Base-by-base conservation (phyloP, 2,329 filamentous ascomycete species). In the Fusarium lyarnte region DNA sequence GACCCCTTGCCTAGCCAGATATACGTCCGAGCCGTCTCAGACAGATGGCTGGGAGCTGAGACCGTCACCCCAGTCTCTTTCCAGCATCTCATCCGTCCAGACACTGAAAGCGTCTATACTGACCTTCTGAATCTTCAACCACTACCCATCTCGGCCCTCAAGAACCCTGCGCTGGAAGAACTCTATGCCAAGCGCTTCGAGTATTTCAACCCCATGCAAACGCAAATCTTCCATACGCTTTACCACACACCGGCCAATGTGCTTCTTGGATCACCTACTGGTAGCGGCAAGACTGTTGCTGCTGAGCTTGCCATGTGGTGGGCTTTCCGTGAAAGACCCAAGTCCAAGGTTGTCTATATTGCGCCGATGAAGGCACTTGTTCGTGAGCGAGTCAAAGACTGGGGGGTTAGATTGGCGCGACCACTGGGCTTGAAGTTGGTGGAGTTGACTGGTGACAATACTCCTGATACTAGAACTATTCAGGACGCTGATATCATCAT, bases 201-300 rank as follows among this genome's bases (percentile, higher is more conserved):
- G 73, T 99, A 92, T 82, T 99, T 99, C 87, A 99, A 99, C 79
- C 96, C 96, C 0, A 98, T 99, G 97, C 96, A 99, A 82, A 98
- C 96, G 1, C 96, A 99, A 78, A 94, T 99, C 57, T 99, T 99
- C 83, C 96, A 99, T 78, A 95, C 94, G 19, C 88, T 99, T 38
- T 99, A 99, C 74, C 92, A 98, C 79, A 98, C 96, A 0, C 83
- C 93, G 12, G 92, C 93, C 49, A 99, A 99, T 78, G 95, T 99
- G 8, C 88, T 99, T 6, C 88, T 99, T 13, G 96, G 97, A 12
- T 98, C 96, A 5, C 97, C 96, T 0, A 99, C 97, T 0, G 96
- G 96, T 64, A 97, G 94, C 86, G 96, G 96, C 65, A 99, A 99
- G 85, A 99, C 97, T 1, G 93, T 99, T 43, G 96, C 97, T 23